Evolutionary conservation across 352 stramenopile genomes (phyloP).

Genomic region (Globisporangium nagaii): DNA sequence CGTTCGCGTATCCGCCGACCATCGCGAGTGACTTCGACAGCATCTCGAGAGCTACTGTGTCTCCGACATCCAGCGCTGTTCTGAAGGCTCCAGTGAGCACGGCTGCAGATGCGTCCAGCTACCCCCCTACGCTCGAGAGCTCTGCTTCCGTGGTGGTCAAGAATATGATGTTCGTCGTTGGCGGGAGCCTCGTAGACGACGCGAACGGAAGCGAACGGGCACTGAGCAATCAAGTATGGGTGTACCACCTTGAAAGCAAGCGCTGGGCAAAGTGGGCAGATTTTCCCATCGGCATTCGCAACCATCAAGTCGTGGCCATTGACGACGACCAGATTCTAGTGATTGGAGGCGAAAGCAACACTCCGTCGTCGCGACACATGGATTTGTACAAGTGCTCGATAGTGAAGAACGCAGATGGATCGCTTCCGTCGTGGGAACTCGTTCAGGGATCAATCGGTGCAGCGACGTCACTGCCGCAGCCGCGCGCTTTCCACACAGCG

Average conservation of each 20-base stretch:
- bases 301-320: conserved; percentile 73
- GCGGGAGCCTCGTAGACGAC: conserved; percentile 30
- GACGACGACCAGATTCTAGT: conserved; percentile 74
- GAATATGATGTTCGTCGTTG: conserved; percentile 72
- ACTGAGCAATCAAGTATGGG: conserved; percentile 46
- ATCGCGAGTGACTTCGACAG: conserved; percentile 58
- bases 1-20: conserved; percentile 70
- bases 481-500: conserved; percentile 67
- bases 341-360: conserved; percentile 73
- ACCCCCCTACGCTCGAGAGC: conserved; percentile 39
- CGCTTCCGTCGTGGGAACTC: conserved; percentile 66
- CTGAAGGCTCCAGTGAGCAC: conserved; percentile 20
- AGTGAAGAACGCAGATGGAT: conserved; percentile 47
- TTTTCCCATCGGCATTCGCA: conserved; percentile 73
- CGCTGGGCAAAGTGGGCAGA: conserved; percentile 75
- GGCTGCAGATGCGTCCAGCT: neutral
- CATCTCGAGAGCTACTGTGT: conserved; percentile 48
- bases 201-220: neutral
- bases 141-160: conserved; percentile 52
- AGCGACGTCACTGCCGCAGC: conserved; percentile 49
- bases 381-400: conserved; percentile 80
- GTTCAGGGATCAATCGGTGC: conserved; percentile 63
- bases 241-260: conserved; percentile 43
- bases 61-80: conserved; percentile 31
- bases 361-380: conserved; percentile 73